Percentiles rank a stretch among this genome's conserved stretches.
Conservation (phyloP, 495 filamentous ascomycete species). For the Penicillium bialowiezense region DNA sequence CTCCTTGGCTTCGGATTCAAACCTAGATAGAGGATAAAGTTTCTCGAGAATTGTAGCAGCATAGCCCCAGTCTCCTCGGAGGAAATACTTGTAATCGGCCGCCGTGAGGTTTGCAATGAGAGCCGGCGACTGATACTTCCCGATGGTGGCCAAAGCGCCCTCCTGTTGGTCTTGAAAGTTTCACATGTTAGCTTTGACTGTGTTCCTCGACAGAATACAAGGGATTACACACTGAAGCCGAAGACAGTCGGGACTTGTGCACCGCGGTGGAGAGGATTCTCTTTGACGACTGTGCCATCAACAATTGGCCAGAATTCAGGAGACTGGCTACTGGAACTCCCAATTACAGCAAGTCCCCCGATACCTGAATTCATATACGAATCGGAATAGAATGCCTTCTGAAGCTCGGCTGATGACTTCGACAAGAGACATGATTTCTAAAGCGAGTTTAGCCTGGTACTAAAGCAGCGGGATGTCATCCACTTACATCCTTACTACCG, state of each 20-base stretch:
- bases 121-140: neutral
- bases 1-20: neutral
- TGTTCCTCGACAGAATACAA: neutral
- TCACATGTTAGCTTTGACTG: neutral
- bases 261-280: constrained; percentile 29
- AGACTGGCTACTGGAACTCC: constrained; percentile 10
- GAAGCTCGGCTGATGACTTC: constrained; percentile 10
- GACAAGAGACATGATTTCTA: constrained; percentile 22
- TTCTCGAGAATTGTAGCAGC: constrained; percentile 20
- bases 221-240: constrained; percentile 2
- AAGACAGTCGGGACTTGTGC: constrained; percentile 35
- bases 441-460: neutral
- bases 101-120: constrained; percentile 4
- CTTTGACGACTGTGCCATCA: constrained; percentile 32
- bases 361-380: constrained; percentile 6
- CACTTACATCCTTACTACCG: constrained; percentile 22
- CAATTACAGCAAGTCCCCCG: constrained; percentile 1
- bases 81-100: constrained; percentile 1
- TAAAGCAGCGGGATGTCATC: too few species aligned
- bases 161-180: constrained; percentile 3
- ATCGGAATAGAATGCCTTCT: constrained; percentile 12
- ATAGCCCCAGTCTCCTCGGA: neutral
- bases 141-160: neutral
- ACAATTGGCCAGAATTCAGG: constrained; percentile 24
- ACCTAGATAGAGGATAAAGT: neutral